phyloP scores from a whole-genome alignment of 257 asterid species.

The Cinchona pubescens region DNA sequence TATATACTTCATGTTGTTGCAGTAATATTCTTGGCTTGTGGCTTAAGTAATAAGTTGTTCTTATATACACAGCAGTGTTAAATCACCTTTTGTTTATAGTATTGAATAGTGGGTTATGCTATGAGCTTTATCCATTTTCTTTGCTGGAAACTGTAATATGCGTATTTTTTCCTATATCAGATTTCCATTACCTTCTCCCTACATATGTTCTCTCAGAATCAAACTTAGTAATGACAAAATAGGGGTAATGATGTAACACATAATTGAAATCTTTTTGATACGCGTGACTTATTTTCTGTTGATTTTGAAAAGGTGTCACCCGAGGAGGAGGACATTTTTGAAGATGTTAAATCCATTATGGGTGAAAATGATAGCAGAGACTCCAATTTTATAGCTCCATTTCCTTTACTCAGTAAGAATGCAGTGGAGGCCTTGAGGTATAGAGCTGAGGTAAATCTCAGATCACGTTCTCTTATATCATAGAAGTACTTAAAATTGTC shows the following conservation, averaged over 20 bases:
- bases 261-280: neutral
- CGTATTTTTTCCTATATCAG: neutral
- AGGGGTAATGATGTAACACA: neutral
- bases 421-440: conserved; percentile 91
- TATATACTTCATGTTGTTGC: neutral
- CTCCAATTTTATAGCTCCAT: conserved; percentile 76
- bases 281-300: conserved; percentile 1
- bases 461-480: neutral
- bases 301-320: conserved; percentile 55
- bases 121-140: neutral
- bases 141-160: neutral
- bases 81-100: neutral
- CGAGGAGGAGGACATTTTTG: conserved; percentile 68
- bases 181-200: neutral
- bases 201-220: neutral
- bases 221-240: too few relatives aligned
- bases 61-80: neutral
- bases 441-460: conserved; percentile 81
- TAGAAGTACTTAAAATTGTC: neutral
- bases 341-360: conserved; percentile 67
- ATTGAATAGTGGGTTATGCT: neutral
- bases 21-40: neutral
- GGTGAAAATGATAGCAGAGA: conserved; percentile 66
- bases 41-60: neutral
- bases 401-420: conserved; percentile 72